Base-by-base conservation (phyloP, 192 early-diverging fungal species). In the Phycomyces blakesleeanus region DNA sequence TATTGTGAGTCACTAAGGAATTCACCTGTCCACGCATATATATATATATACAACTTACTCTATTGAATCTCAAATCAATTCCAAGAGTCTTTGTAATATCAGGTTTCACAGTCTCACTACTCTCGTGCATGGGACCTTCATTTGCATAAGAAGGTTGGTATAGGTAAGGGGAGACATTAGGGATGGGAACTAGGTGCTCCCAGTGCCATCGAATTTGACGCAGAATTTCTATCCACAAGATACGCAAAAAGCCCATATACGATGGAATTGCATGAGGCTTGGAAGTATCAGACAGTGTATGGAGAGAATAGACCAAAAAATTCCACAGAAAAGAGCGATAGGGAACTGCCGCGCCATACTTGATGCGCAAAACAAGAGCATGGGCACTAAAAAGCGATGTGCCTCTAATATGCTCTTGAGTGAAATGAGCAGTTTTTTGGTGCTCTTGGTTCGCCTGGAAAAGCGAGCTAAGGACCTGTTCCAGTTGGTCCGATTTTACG, bases 171-270 rank as follows among this genome's bases (percentile, higher is more conserved):
- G 51, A 37, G 16, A 90, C 69, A 39, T 83, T 65, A 0, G 85
- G 88, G 20, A 88, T 73, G 3, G 78, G 51, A 26, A 74, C 62
- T 9, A 59, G 55, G 51, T 88, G 76, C 50, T 90, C 85, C 88
- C 85, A 90, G 26, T 83, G 76, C 75, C 76, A 76, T 25, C 82
- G 71, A 37, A 88, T 72, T 60, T 83, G 79, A 37, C 78, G 80
- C 40, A 90, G 55, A 11, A 86, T 52, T 67, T 86, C 86, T 0
- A 80, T 70, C 88, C 88, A 90, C 26, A 90, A 63, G 5, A 90
- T 79, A 51, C 85, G 84, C 50, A 90, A 68, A 55, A 87, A 87
- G 1, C 84, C 84, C 65, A 88, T 83, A 16, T 16, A 21, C n/a
- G 10, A 6, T 40, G 58, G 11, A n/a, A 40, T n/a, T 18, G 12